Evolutionary conservation across 2,329 filamentous ascomycete species (phyloP).

Genomic region (Kalmusia sp.): DNA sequence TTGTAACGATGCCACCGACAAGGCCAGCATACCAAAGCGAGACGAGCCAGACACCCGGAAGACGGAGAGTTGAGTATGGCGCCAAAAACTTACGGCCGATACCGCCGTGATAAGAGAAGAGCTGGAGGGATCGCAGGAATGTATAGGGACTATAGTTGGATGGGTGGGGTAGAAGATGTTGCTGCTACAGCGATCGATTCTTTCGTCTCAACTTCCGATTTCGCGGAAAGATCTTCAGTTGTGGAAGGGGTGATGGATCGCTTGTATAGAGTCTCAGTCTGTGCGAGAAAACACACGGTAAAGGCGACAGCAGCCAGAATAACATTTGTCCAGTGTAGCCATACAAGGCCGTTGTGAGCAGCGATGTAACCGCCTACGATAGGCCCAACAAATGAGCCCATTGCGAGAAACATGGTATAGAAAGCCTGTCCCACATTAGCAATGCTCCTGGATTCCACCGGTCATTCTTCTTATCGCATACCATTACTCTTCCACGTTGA

Average conservation of each 20-base stretch:
- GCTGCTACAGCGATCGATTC: constrained; percentile 19
- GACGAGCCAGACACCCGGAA: constrained; percentile 53
- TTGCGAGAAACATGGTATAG: constrained; percentile 49
- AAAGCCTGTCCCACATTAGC: constrained; percentile 37
- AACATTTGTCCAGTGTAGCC: constrained; percentile 52
- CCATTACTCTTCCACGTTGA: constrained; percentile 50
- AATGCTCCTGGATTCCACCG: no score
- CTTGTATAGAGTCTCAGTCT: constrained; percentile 51
- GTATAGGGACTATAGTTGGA: constrained; percentile 37
- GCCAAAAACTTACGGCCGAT: constrained; percentile 43
- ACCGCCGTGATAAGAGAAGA: constrained; percentile 44
- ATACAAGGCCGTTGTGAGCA: constrained; percentile 39
- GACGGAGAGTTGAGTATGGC: constrained; percentile 46
- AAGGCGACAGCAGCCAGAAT: constrained; percentile 43
- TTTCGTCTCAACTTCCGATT: constrained; percentile 24
- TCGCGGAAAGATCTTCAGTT: constrained; percentile 17
- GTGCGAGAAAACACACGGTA: constrained; percentile 43
- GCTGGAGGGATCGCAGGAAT: constrained; percentile 45
- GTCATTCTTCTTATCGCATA: constrained; percentile 9
- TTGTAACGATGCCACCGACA: constrained; percentile 49
- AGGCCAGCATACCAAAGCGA: constrained; percentile 52
- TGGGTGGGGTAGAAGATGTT: constrained; percentile 3
- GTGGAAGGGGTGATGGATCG: constrained; percentile 25
- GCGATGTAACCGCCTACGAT: constrained; percentile 52
- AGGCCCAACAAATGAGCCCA: constrained; percentile 48